Percentiles rank a stretch among this genome's conserved stretches.
phyloP scores from a whole-genome alignment of 73 alveolate genomes.

The Paramecium primaurelia region DNA sequence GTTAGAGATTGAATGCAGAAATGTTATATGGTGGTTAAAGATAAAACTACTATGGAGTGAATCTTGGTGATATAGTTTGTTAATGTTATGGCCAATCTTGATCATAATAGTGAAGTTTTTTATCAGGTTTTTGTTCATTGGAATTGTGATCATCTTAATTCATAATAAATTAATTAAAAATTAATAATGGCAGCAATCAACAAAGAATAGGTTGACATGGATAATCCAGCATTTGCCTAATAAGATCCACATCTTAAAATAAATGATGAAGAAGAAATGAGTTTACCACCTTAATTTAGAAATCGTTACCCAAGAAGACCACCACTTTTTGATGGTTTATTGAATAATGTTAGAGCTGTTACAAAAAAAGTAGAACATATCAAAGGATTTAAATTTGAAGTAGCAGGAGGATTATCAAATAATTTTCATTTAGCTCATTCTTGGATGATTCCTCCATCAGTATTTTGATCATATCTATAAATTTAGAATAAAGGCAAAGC shows the following conservation, averaged over 20 bases:
- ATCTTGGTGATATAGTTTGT: not conserved
- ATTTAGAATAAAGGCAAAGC: not conserved
- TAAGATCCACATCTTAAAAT: constrained; percentile 55
- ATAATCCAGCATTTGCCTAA: constrained; percentile 58
- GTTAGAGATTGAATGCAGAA: not conserved
- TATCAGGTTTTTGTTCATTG: not conserved
- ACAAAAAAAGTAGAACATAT: constrained; percentile 62
- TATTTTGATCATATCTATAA: not conserved
- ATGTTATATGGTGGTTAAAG: not conserved
- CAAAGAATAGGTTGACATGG: constrained; percentile 61
- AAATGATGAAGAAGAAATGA: constrained; percentile 52
- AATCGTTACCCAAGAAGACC: constrained; percentile 57
- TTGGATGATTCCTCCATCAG: constrained; percentile 55
- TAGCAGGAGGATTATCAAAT: constrained; percentile 51
- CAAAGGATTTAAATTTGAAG: constrained; percentile 62
- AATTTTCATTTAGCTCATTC: constrained; percentile 56
- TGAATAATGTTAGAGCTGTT: constrained; percentile 50
- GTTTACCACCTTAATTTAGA: not conserved
- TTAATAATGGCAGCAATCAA: constrained; percentile 51
- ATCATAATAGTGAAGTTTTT: not conserved
- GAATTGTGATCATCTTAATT: constrained; percentile 3
- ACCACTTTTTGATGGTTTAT: constrained; percentile 54
- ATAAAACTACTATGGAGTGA: not conserved
- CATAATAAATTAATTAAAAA: constrained; percentile 10
- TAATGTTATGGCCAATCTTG: not conserved